Percentiles rank a stretch among this genome's conserved stretches.
These are phyloP conservation scores for Picea abies DNA, from an alignment of 83 land plant species.

Conservation along the genomic window DNA sequence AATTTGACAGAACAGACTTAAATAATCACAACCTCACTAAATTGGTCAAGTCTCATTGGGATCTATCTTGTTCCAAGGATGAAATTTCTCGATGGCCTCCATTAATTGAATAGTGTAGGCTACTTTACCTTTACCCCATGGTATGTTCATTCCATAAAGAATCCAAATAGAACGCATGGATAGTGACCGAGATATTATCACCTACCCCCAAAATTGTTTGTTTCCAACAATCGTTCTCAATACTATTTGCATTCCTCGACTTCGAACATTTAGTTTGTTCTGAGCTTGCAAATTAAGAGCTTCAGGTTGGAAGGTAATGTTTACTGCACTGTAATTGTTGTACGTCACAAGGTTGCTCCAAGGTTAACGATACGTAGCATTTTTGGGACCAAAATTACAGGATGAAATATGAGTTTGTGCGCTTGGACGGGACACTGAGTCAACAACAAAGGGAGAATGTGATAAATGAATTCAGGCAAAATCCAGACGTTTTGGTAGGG, in stretches of 20 bases:
- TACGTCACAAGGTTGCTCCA: background rate
- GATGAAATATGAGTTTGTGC: slow-evolving; percentile 65
- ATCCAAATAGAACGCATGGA: too few species aligned
- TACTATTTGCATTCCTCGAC: background rate
- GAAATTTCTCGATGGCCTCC: too few species aligned
- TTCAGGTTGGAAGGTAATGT: background rate
- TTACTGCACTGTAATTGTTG: background rate
- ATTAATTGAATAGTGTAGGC: background rate
- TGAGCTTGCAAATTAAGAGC: background rate
- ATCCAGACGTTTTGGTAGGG: slow-evolving; percentile 44
- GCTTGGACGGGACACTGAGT: slow-evolving; percentile 88
- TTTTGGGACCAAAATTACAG: slow-evolving; percentile 31
- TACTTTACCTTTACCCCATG: background rate
- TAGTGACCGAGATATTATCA: background rate
- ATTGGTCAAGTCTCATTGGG: too few species aligned
- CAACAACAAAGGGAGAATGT: slow-evolving; percentile 91
- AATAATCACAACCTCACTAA: too few species aligned
- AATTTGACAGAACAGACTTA: too few species aligned
- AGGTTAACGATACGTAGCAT: background rate
- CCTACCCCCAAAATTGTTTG: background rate
- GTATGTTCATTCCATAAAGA: too few species aligned
- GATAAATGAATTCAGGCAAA: slow-evolving; percentile 63
- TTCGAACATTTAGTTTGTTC: background rate
- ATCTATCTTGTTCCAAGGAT: too few species aligned
- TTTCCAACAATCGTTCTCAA: background rate